Evolutionary conservation across 2,329 filamentous ascomycete species (phyloP).

Genomic region (Exserohilum rostratum): DNA sequence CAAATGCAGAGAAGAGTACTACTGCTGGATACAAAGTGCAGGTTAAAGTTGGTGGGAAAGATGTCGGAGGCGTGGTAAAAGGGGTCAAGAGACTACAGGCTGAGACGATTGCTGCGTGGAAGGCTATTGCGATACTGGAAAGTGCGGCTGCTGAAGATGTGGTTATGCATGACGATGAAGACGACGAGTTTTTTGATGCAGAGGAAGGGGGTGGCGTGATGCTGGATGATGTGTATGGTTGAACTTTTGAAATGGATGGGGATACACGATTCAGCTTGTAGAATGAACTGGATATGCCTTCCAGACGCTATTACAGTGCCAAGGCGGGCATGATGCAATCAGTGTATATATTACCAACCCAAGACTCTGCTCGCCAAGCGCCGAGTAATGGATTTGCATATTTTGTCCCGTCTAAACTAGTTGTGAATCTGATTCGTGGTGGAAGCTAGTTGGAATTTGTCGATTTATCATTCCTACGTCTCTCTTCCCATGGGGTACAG

Average conservation of each 20-base stretch:
- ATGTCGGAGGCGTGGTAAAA: constrained; percentile 41
- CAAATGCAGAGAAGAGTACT: not conserved
- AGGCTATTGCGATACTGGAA: constrained; percentile 34
- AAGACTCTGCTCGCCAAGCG: too few species aligned
- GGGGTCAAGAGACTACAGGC: constrained; percentile 46
- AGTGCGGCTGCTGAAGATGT: not conserved
- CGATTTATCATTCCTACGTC: too few species aligned
- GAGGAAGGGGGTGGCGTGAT: constrained; percentile 19
- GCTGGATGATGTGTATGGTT: constrained; percentile 3
- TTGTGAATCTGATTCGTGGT: too few species aligned
- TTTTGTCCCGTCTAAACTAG: too few species aligned
- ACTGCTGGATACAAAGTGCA: constrained; percentile 40
- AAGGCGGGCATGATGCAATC: too few species aligned
- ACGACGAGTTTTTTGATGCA: constrained; percentile 26
- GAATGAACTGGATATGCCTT: not conserved
- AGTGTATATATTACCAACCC: too few species aligned
- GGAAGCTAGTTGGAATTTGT: too few species aligned
- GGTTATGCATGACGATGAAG: constrained; percentile 13
- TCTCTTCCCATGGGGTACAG: too few species aligned
- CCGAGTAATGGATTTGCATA: too few species aligned
- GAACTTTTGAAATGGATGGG: too few species aligned
- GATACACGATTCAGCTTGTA: not conserved
- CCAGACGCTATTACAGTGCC: too few species aligned
- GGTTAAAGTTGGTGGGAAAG: constrained; percentile 43
- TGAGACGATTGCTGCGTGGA: constrained; percentile 49